Percentiles rank a stretch among this genome's conserved stretches.
Evolutionary conservation across 73 alveolate genomes (phyloP).

Genomic region (Paraurostyla sp.): DNA sequence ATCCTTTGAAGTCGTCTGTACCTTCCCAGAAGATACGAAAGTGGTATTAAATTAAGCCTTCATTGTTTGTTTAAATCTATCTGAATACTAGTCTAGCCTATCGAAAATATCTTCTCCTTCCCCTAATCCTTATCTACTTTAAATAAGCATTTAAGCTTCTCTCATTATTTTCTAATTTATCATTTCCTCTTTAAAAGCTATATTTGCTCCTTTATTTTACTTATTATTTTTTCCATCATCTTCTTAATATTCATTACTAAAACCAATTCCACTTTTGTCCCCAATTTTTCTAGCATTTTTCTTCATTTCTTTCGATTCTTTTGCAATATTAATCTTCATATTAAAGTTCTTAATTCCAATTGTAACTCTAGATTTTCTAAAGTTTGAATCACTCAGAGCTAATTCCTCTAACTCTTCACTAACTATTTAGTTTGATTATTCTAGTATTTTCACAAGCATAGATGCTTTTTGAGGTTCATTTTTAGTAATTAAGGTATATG

Average conservation of each 20-base stretch:
- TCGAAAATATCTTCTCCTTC: slow-evolving; percentile 47
- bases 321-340: slow-evolving; percentile 48
- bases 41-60: neutral
- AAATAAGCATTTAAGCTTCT: slow-evolving; percentile 12
- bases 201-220: neutral
- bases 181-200: slow-evolving; percentile 20
- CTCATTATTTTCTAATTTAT: slow-evolving; percentile 41
- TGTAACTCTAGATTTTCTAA: slow-evolving; percentile 64
- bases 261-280: slow-evolving; percentile 59
- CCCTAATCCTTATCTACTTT: neutral
- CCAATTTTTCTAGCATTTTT: slow-evolving; percentile 59
- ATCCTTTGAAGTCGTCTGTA: slow-evolving; percentile 30
- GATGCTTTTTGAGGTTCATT: slow-evolving; percentile 76
- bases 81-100: slow-evolving; percentile 8
- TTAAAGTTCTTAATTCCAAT: slow-evolving; percentile 59
- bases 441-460: slow-evolving; percentile 67
- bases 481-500: slow-evolving; percentile 73
- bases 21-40: slow-evolving; percentile 42
- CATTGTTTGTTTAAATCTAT: slow-evolving; percentile 12
- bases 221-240: neutral
- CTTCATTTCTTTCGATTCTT: slow-evolving; percentile 55
- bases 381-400: slow-evolving; percentile 76
- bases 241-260: neutral
- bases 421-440: slow-evolving; percentile 72
- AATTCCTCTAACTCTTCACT: slow-evolving; percentile 76